Conservation (phyloP, 495 filamentous ascomycete species). For the Polyplosphaeria fusca region DNA sequence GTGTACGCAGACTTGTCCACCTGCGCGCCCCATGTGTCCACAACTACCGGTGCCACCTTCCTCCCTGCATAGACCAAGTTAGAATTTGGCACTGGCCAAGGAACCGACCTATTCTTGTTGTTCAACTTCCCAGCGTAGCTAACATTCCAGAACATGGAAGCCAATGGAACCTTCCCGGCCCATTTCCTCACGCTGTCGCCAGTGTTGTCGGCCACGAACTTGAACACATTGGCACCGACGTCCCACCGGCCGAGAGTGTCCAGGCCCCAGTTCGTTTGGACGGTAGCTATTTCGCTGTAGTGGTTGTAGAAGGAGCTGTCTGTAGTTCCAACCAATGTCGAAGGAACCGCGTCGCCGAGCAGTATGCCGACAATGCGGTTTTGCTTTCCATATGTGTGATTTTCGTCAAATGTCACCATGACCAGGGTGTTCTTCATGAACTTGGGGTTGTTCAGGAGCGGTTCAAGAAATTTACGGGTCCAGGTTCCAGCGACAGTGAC, state of each 20-base stretch:
- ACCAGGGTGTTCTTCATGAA: slow-evolving; percentile 48
- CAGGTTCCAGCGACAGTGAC: slow-evolving; percentile 38
- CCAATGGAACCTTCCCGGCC: slow-evolving; percentile 28
- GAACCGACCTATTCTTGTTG: slow-evolving; percentile 29
- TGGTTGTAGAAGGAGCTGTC: slow-evolving; percentile 40
- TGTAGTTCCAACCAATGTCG: slow-evolving; percentile 34
- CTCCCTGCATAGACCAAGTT: slow-evolving; percentile 30
- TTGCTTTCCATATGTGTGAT: slow-evolving; percentile 39
- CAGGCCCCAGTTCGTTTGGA: slow-evolving; percentile 39
- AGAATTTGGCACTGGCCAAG: slow-evolving; percentile 37
- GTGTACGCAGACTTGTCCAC: slow-evolving; percentile 30
- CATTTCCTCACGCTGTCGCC: slow-evolving; percentile 33
- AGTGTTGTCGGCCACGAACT: slow-evolving; percentile 36
- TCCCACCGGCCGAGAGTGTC: slow-evolving; percentile 42
- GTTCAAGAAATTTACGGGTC: slow-evolving; percentile 38
- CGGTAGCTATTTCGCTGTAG: slow-evolving; percentile 40
- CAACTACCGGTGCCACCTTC: slow-evolving; percentile 28
- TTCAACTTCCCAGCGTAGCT: slow-evolving; percentile 38
- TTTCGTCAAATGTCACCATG: slow-evolving; percentile 48
- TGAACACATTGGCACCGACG: slow-evolving; percentile 41
- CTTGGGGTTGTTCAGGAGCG: slow-evolving; percentile 39
- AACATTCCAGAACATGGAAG: slow-evolving; percentile 35
- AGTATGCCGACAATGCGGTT: slow-evolving; percentile 43
- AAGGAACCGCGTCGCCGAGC: slow-evolving; percentile 36
- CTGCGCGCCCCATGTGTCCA: slow-evolving; percentile 27